These are phyloP conservation scores for Lanmaoa pseudosensibilis DNA, from an alignment of 768 basidiomycete species.

Conservation along the genomic window DNA sequence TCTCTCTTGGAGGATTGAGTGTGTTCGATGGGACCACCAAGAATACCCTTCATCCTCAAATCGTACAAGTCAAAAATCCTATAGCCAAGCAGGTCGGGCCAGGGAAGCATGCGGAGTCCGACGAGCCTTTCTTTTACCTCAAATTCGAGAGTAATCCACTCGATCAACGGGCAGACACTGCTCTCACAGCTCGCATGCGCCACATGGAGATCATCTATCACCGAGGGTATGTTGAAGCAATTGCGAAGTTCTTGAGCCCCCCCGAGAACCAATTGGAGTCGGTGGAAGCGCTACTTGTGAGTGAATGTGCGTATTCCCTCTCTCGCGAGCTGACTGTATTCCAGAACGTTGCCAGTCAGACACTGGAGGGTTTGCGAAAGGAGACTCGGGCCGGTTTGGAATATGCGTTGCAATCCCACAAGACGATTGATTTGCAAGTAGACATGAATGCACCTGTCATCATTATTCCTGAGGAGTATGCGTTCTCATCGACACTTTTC, in stretches of 20 bases:
- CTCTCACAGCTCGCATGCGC: constrained; percentile 84
- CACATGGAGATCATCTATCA: constrained; percentile 98
- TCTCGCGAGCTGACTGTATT: background rate
- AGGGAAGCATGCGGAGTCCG: constrained; percentile 26
- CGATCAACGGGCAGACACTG: constrained; percentile 88
- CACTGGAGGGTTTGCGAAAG: constrained; percentile 88
- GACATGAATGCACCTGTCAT: constrained; percentile 97
- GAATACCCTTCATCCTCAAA: constrained; percentile 80
- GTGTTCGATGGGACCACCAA: constrained; percentile 91
- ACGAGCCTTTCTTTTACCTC: constrained; percentile 79
- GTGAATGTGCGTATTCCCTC: constrained; percentile 23
- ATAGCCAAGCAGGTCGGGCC: constrained; percentile 35
- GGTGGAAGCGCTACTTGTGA: constrained; percentile 85
- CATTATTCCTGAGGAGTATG: constrained; percentile 91
- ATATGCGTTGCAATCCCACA: constrained; percentile 89
- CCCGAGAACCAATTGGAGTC: constrained; percentile 94
- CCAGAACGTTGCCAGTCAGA: constrained; percentile 88
- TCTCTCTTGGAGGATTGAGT: constrained; percentile 82
- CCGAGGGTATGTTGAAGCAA: constrained; percentile 87
- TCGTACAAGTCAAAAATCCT: constrained; percentile 76
- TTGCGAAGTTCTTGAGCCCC: constrained; percentile 89
- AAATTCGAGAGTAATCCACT: constrained; percentile 92
- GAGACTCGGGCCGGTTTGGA: constrained; percentile 94
- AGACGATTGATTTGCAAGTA: constrained; percentile 94
- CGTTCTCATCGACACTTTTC: constrained; percentile 16